Evolutionary conservation across 345 rosid genomes (phyloP), one percentile per base, ranked within the genome.

Genomic region (Populus ilicifolia): DNA sequence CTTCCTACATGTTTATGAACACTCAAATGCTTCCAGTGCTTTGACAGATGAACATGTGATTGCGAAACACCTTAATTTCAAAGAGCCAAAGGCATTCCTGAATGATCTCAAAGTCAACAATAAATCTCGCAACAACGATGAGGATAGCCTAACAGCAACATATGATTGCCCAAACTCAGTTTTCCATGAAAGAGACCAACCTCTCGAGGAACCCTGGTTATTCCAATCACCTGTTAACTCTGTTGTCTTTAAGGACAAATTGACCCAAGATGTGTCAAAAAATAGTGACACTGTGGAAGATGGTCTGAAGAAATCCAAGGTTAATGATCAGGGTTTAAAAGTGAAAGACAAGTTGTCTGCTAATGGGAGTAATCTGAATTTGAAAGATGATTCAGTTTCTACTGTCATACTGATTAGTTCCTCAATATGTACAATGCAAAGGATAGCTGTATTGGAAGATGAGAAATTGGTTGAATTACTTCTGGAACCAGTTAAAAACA

Each of bases 141-240:
- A 85, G 43, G 76, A 77, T 78, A 80, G 69, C 63, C 70, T 77
- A 63, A 50, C 70, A 72, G 84, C 77, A 46, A 43, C 71, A 70
- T 75, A 38, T 69, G 83, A 84, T 41, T 80, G 46, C 41, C 82
- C 81, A 72, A 74, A 79, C 52, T 78, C 78, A n/a, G 69, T 76
- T 70, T 71, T 79, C 72, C 86, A 84, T 80, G 87, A 89, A 79
- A 89, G 84, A 72, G 78, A 89, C 73, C 98, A 92, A 80, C 94
- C 97, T 72, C 70, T 91, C 56, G 99, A 95, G 87, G 99, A 95
- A 86, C 99, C 99, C 27, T 95, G 98, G 99, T 88, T 91, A 71
- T 74, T 76, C 52, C 84, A 80, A 73, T 77, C 82, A 80, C 81
- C 87, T 69, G 71, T 75, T 27, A 73, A 76, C 76, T 77, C 79